phyloP scores from a whole-genome alignment of 164 flowering plant genomes.

The Tetrastigma voinierianum region DNA sequence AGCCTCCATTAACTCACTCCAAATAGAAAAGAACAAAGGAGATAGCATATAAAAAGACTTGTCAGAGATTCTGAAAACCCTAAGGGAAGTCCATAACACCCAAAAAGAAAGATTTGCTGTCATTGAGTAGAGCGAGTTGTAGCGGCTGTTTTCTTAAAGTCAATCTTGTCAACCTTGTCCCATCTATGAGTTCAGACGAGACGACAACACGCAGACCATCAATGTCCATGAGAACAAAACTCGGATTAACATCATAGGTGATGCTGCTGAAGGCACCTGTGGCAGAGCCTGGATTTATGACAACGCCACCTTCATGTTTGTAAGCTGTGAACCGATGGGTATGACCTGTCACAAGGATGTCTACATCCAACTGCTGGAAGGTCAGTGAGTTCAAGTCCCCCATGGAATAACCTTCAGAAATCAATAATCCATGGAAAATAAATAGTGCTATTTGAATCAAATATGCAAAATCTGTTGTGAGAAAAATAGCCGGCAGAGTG shows the following conservation, averaged over 20 bases:
- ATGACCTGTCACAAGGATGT: conserved; percentile 93
- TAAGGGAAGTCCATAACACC: background rate
- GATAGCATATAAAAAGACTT: background rate
- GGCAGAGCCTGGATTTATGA: conserved; percentile 86
- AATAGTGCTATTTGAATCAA: too few relatives aligned
- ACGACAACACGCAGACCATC: conserved; percentile 81
- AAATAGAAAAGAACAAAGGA: background rate
- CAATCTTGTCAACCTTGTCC: conserved; percentile 91
- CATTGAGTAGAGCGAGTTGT: conserved; percentile 19
- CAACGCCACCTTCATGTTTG: conserved; percentile 89
- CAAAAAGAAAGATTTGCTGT: background rate
- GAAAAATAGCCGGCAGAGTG: too few relatives aligned
- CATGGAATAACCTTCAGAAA: conserved; percentile 79
- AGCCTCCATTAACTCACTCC: background rate
- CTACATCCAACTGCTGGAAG: conserved; percentile 91
- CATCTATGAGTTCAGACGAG: conserved; percentile 85
- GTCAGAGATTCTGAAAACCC: background rate
- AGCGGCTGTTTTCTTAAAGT: conserved; percentile 69
- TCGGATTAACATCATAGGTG: conserved; percentile 85
- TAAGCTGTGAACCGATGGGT: conserved; percentile 85
- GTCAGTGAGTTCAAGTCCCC: conserved; percentile 94
- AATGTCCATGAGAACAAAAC: conserved; percentile 88
- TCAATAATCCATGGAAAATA: background rate
- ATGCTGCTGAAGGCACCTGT: conserved; percentile 85
- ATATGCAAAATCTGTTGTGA: too few relatives aligned